These are phyloP conservation scores for Agaricus sinodeliciosus DNA, from an alignment of 768 basidiomycete species.

Conservation along the genomic window DNA sequence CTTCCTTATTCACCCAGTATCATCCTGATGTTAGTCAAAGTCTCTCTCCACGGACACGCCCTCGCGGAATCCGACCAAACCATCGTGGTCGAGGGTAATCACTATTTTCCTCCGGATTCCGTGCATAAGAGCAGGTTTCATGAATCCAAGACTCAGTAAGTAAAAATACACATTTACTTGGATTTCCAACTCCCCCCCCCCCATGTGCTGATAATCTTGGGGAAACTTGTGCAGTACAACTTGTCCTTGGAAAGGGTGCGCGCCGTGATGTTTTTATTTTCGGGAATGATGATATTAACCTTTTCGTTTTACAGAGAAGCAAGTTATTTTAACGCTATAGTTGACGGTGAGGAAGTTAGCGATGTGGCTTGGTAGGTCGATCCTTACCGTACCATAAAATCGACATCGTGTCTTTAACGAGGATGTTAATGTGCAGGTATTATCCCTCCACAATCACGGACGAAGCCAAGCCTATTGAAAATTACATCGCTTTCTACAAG, in stretches of 20 bases:
- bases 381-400: too few species aligned
- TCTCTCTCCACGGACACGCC: constrained; percentile 37
- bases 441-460: constrained; percentile 50
- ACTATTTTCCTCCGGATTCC: constrained; percentile 63
- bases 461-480: constrained; percentile 55
- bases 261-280: neutral
- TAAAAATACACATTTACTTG: too few species aligned
- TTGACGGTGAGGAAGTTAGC: constrained; percentile 37
- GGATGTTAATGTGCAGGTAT: constrained; percentile 46
- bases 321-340: constrained; percentile 53
- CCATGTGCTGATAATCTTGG: neutral
- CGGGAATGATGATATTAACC: neutral
- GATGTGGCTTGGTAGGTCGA: constrained; percentile 61
- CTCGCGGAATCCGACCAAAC: constrained; percentile 57
- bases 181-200: neutral
- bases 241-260: constrained; percentile 74
- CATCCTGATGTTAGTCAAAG: constrained; percentile 35
- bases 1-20: too few species aligned
- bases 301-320: constrained; percentile 36
- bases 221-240: constrained; percentile 29
- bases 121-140: constrained; percentile 40
- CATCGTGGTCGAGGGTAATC: constrained; percentile 56
- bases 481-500: constrained; percentile 76
- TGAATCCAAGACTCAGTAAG: constrained; percentile 41
- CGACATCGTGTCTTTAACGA: neutral